Evolutionary conservation across 148 eudicot species (phyloP).

Genomic region (Fallopia convolvulus): DNA sequence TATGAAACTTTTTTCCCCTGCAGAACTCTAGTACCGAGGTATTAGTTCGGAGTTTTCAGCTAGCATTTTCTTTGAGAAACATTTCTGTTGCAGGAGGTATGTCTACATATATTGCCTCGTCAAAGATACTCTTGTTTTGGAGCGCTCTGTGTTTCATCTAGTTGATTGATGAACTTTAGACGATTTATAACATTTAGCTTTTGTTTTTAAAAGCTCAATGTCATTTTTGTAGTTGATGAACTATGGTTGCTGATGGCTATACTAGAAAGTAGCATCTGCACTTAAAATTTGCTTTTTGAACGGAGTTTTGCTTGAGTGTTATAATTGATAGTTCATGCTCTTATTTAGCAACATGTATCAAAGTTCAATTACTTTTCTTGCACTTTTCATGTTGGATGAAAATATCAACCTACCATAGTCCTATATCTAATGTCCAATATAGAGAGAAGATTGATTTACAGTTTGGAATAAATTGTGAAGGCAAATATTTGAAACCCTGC

Average conservation of each 20-base stretch:
- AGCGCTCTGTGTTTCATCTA: neutral
- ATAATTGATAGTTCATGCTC: neutral
- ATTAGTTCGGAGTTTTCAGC: slow-evolving; percentile 87
- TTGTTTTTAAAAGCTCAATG: neutral
- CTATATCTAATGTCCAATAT: neutral
- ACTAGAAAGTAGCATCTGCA: neutral
- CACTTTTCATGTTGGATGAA: neutral
- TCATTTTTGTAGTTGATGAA: neutral
- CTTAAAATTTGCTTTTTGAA: neutral
- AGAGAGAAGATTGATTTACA: neutral
- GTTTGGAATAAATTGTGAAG: neutral
- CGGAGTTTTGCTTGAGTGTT: neutral
- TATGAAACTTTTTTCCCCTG: slow-evolving; percentile 14
- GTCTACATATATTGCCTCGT: neutral
- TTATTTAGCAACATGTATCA: neutral
- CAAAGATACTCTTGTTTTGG: neutral
- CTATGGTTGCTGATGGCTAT: neutral
- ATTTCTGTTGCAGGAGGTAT: slow-evolving; percentile 56
- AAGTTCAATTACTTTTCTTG: neutral
- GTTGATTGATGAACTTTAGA: neutral
- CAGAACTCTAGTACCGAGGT: slow-evolving; percentile 81
- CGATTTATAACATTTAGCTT: neutral
- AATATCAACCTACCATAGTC: neutral
- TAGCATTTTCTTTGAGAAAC: slow-evolving; percentile 78
- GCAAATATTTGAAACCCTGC: neutral